A percentile compares a stretch with the other conserved stretches of the same genome.
Conservation (phyloP, 2,329 filamentous ascomycete species). For the Tetracladium maxilliforme region DNA sequence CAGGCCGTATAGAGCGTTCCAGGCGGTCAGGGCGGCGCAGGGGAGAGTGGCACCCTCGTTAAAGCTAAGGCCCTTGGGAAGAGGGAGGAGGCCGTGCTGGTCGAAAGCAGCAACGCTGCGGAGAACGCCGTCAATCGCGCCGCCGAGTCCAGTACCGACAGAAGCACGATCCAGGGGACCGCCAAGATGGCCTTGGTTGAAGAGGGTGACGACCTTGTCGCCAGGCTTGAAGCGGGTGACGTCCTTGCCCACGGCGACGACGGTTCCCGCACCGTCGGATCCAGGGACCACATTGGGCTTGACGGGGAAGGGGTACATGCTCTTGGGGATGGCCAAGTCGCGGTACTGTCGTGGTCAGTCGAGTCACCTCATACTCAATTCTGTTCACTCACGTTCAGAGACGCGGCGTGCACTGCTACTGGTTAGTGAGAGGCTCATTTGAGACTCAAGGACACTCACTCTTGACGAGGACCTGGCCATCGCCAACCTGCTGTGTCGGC, state of each 20-base stretch:
- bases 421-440: constrained; percentile 25
- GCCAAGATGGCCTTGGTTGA: constrained; percentile 38
- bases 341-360: constrained; percentile 27
- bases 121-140: constrained; percentile 51
- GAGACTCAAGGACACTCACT: constrained; percentile 27
- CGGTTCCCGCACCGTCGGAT: constrained; percentile 19
- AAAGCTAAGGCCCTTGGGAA: constrained; percentile 38
- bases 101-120: constrained; percentile 53
- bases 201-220: constrained; percentile 45
- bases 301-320: constrained; percentile 12
- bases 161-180: constrained; percentile 21
- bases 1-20: constrained; percentile 50
- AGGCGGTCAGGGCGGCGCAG: constrained; percentile 48
- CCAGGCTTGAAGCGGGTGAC: constrained; percentile 23
- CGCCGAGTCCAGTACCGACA: constrained; percentile 46
- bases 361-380: background rate
- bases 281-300: constrained; percentile 12
- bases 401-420: constrained; percentile 28
- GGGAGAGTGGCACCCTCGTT: constrained; percentile 40
- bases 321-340: constrained; percentile 32
- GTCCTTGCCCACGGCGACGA: constrained; percentile 13
- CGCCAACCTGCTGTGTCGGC: constrained; percentile 44
- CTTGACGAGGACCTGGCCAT: constrained; percentile 60
- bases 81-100: constrained; percentile 50
- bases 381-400: constrained; percentile 24